Conservation (phyloP, 2,329 filamentous ascomycete species). For the Fusarium nematophilum region DNA sequence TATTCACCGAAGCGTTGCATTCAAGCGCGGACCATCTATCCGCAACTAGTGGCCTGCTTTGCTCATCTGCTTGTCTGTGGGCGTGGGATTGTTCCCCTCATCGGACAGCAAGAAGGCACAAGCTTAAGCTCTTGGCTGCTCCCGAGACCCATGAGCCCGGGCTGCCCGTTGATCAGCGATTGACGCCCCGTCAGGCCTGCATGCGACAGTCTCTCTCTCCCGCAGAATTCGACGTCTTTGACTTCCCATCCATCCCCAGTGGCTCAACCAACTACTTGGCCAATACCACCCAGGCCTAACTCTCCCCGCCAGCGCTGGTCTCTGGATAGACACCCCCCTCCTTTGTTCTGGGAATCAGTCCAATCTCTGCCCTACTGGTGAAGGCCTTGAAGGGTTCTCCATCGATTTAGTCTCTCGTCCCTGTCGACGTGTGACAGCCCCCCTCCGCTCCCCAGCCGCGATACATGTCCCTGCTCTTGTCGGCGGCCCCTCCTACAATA, state of each 20-base stretch:
- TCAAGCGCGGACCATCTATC: constrained; percentile 33
- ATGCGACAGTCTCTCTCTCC: constrained; percentile 36
- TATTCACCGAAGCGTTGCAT: constrained; percentile 34
- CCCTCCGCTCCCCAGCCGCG: constrained; percentile 34
- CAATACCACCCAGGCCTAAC: constrained; percentile 26
- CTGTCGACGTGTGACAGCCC: constrained; percentile 31
- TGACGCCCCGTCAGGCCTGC: constrained; percentile 41
- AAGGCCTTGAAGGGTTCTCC: constrained; percentile 31
- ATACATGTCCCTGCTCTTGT: constrained; percentile 34
- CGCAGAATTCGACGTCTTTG: constrained; percentile 36
- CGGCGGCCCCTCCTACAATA: constrained; percentile 37
- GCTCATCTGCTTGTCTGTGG: constrained; percentile 32
- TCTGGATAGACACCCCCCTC: constrained; percentile 34
- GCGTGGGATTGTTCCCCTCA: constrained; percentile 30
- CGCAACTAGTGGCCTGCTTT: constrained; percentile 37
- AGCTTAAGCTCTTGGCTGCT: constrained; percentile 41
- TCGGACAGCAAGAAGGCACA: constrained; percentile 25
- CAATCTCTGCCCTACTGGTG: constrained; percentile 33
- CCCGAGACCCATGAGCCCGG: constrained; percentile 40
- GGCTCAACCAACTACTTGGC: constrained; percentile 32
- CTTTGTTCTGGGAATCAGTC: constrained; percentile 33
- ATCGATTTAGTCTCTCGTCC: constrained; percentile 39
- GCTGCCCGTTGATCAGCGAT: constrained; percentile 42
- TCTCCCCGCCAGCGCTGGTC: constrained; percentile 28
- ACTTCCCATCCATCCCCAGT: constrained; percentile 34